These are phyloP conservation scores for Lentinula detonsa DNA, from an alignment of 768 basidiomycete genomes.

Conservation along the genomic window DNA sequence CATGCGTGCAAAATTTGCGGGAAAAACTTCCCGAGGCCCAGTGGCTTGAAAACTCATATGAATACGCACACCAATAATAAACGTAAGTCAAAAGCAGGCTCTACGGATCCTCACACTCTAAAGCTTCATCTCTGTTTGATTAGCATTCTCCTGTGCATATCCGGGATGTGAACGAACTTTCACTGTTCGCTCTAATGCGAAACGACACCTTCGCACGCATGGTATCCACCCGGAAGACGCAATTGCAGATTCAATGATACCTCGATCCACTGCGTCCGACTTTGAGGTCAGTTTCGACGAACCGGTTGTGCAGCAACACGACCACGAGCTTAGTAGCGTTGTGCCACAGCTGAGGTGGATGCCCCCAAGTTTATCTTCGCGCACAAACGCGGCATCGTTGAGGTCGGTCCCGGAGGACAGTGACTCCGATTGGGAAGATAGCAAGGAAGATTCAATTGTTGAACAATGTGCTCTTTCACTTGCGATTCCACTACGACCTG, in stretches of 20 bases:
- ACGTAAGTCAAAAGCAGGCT: conserved; percentile 33
- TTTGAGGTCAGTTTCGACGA: neutral
- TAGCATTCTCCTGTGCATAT: conserved; percentile 51
- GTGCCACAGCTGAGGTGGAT: conserved; percentile 1
- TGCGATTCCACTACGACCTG: conserved; percentile 20
- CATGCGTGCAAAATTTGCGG: conserved; percentile 44
- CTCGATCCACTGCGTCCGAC: neutral
- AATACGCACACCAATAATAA: conserved; percentile 47
- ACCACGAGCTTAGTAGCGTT: neutral
- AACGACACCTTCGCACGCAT: conserved; percentile 73
- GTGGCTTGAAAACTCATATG: conserved; percentile 53
- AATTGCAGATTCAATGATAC: neutral
- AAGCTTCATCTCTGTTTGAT: neutral
- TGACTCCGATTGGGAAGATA: neutral
- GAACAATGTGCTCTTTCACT: conserved; percentile 6
- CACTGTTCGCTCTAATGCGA: conserved; percentile 77
- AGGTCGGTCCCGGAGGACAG: neutral
- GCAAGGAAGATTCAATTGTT: neutral
- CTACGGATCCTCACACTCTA: neutral
- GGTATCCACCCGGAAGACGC: conserved; percentile 21
- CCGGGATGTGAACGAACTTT: conserved; percentile 61
- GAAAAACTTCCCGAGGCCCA: conserved; percentile 52
- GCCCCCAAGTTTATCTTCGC: neutral
- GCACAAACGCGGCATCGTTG: neutral
- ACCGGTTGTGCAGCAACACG: neutral